A percentile compares a stretch with the other conserved stretches of the same genome.
Conservation (phyloP, 2,329 filamentous ascomycete species). For the Exophiala viscosa region DNA sequence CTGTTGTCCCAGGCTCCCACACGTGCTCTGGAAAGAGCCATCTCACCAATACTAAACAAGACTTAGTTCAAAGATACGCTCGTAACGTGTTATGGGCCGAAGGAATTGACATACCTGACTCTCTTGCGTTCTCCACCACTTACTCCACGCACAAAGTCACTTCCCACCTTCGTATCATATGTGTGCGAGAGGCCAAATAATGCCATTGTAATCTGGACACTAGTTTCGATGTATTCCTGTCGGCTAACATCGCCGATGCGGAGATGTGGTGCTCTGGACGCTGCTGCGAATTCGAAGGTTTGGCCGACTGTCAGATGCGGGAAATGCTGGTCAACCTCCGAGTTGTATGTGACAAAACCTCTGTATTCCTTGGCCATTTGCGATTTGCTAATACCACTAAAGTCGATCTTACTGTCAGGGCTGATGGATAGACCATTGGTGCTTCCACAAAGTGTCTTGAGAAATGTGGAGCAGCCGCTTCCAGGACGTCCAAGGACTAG, state of each 20-base stretch:
- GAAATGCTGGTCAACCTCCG: constrained; percentile 52
- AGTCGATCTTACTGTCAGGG: constrained; percentile 69
- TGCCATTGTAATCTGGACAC: constrained; percentile 71
- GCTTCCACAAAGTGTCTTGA: constrained; percentile 80
- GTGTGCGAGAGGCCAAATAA: constrained; percentile 96
- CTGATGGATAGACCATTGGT: constrained; percentile 74
- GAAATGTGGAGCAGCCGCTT: constrained; percentile 67
- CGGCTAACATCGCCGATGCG: constrained; percentile 63
- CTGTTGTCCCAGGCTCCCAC: constrained; percentile 55
- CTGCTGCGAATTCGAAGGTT: constrained; percentile 53
- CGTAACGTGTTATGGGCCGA: no score
- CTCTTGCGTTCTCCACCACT: constrained; percentile 66
- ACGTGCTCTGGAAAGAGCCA: constrained; percentile 32
- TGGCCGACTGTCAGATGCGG: constrained; percentile 50
- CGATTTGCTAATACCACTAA: constrained; percentile 56
- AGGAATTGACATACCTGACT: no score
- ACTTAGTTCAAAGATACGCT: no score
- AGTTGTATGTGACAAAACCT: constrained; percentile 56
- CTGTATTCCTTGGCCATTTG: constrained; percentile 43
- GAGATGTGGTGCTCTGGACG: not conserved
- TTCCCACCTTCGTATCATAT: constrained; percentile 64
- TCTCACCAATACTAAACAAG: constrained; percentile 67
- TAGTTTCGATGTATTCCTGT: constrained; percentile 68
- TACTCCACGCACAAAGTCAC: constrained; percentile 63
- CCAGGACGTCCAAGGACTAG: constrained; percentile 66